Base-by-base conservation (phyloP, 2,329 filamentous ascomycete genomes). In the Diaporthe sp. region DNA sequence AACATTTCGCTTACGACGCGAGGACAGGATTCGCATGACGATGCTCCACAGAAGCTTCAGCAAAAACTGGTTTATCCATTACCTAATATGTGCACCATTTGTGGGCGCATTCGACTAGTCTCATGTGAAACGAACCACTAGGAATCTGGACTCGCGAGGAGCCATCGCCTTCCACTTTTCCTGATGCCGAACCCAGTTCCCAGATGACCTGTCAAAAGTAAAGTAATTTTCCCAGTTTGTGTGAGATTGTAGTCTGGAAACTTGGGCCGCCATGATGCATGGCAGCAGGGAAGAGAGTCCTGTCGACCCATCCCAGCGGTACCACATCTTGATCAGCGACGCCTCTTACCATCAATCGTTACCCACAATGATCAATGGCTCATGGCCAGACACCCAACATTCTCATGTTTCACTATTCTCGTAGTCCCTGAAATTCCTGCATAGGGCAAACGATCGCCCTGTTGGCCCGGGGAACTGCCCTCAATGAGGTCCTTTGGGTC, bases 1-100 rank as follows among this genome's bases (percentile, higher is more conserved):
- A 28, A 28, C 47, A 68, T 68, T 68, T 68, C 64, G 64, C 47
- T 68, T 68, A 28, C n/a, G 47, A 68, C 47, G 33, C 64, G 64
- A 68, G 64, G 64, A 19, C 33, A 25, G n/a, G 47, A 68, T 40
- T 54, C n/a, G 64, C 64, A 68, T 54, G n/a, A 40, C 9, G 15
- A 19, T 40, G 33, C 64, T 54, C 64, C 64, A 68, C 64, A 68
- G 47, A 68, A 68, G 33, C 64, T 40, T 38, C n/a, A 35, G 64
- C 47, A 54, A 68, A 64, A 66, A 68, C 47, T 68, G 64, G 15
- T 6, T 47, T 22, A 28, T 54, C 64, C 35, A 47, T 54, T 68
- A 54, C 64, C 47, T 67, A 68, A 68, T 40, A 13, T 22, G 8
- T 54, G 64, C 64, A 68, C 33, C 33, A 54, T 68, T 67, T 68